Percentiles rank a stretch among this genome's conserved stretches.
phyloP scores from a whole-genome alignment of 73 alveolate genomes.

The Effrenium voratum region DNA sequence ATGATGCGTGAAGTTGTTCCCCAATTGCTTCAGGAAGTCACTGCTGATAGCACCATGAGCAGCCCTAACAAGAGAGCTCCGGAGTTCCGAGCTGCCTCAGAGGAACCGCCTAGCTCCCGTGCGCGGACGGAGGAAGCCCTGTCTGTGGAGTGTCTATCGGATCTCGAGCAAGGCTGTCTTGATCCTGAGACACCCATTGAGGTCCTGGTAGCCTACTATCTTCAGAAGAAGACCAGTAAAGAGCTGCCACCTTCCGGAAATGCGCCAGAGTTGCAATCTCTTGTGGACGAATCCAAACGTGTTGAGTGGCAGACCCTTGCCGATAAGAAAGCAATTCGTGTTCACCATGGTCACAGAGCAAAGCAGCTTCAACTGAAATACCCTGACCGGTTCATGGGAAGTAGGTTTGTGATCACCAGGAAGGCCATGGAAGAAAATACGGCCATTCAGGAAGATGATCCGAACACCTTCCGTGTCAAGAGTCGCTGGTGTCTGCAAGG shows the following conservation, averaged over 20 bases:
- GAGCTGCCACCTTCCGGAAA: neutral
- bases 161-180: too few relatives aligned
- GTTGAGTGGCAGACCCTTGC: slow-evolving; percentile 11
- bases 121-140: neutral
- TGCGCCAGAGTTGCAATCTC: neutral
- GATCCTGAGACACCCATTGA: neutral
- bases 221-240: slow-evolving; percentile 19
- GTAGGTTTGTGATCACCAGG: slow-evolving; percentile 9
- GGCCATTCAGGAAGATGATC: neutral
- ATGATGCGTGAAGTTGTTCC: slow-evolving; percentile 41
- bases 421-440: neutral
- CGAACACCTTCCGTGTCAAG: neutral
- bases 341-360: neutral
- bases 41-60: neutral
- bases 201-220: neutral
- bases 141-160: too few relatives aligned
- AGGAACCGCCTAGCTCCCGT: neutral
- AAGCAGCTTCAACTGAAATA: neutral
- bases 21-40: neutral
- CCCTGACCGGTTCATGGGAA: slow-evolving; percentile 31
- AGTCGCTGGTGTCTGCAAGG: slow-evolving; percentile 14
- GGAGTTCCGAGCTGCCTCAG: neutral
- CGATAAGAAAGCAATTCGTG: neutral
- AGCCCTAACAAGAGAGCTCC: neutral
- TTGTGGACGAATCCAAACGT: neutral